Base-by-base conservation (phyloP, 139 green algal species). In the Desmodesmus armatus region DNA sequence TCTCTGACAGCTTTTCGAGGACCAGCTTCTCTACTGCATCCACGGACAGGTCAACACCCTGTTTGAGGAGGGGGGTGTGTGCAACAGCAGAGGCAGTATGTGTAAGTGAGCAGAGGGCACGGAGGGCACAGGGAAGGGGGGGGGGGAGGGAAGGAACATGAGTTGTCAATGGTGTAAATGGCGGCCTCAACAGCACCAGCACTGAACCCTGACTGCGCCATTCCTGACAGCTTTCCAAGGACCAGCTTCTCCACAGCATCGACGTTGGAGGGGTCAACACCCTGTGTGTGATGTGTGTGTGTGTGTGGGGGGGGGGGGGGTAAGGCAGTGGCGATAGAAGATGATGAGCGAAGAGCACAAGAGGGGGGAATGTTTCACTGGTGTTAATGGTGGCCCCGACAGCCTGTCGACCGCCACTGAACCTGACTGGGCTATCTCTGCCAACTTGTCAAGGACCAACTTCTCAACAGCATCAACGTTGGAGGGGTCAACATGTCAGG, bases 141-240 rank as follows among this genome's bases (percentile, higher is more conserved):
- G n/a, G n/a, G n/a, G n/a, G n/a, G n/a, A n/a, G n/a, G n/a, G n/a
- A n/a, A n/a, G n/a, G n/a, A n/a, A n/a, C 99, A 90, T 76, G 81
- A 90, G 89, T 99, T 99, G 91, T 99, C 97, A 80, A 99, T 99
- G 53, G 95, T 98, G 95, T 99, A 99, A 60, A 99, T 85, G 6
- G 95, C 94, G 3, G 97, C 96, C 90, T 99, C 97, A 37, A 84
- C 74, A 37, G 77, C 77, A 31, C 77, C 60, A n/a, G n/a, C n/a
- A n/a, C n/a, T n/a, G n/a, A n/a, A n/a, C 85, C 60, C 91, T 41
- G 17, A 91, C 19, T 60, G 39, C 3, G 82, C 81, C 66, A 99
- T 89, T 83, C 94, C 96, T 29, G 87, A 75, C 69, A 94, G 87
- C 87, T 92, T 90, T 33, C 80, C 40, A 39, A 95, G 49, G 29